These are phyloP conservation scores for Phyllostachys edulis DNA, from an alignment of 176 grass and related monocot species.

Conservation along the genomic window DNA sequence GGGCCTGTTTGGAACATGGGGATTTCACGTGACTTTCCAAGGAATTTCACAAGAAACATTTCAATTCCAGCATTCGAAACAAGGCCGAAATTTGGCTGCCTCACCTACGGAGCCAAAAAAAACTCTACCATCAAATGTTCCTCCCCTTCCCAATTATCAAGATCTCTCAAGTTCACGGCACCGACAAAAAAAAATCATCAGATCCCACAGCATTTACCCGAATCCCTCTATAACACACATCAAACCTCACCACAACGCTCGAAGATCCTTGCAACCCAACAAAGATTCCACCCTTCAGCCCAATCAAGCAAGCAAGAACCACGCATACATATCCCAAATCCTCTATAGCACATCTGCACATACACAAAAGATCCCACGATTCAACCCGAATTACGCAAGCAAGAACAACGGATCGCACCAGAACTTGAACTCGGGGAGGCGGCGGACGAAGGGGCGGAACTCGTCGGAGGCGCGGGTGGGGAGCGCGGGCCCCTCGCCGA, in stretches of 20 bases:
- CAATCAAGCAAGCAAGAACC: not conserved
- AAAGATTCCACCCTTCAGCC: not conserved
- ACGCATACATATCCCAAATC: not conserved
- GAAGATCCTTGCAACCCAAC: not conserved
- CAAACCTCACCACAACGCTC: not conserved
- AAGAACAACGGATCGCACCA: constrained; percentile 49
- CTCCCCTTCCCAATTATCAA: too few species aligned
- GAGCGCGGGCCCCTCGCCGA: constrained; percentile 48
- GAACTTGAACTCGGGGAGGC: constrained; percentile 93
- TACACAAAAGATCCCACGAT: not conserved
- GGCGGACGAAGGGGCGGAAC: constrained; percentile 71
- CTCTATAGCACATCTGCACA: constrained; percentile 15
- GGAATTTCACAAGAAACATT: not conserved
- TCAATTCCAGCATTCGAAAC: not conserved
- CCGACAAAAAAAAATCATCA: too few species aligned
- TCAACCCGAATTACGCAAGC: not conserved
- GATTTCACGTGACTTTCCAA: not conserved
- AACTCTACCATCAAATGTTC: not conserved
- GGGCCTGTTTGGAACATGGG: not conserved
- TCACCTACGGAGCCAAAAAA: not conserved
- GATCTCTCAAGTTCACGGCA: too few species aligned
- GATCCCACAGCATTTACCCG: too few species aligned
- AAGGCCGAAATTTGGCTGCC: not conserved
- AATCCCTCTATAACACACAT: not conserved
- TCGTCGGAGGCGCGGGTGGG: constrained; percentile 68